Percentiles rank a stretch among this genome's conserved stretches.
These are phyloP conservation scores for Fusarium domesticum DNA, from an alignment of 2,329 filamentous ascomycete genomes.

Conservation along the genomic window DNA sequence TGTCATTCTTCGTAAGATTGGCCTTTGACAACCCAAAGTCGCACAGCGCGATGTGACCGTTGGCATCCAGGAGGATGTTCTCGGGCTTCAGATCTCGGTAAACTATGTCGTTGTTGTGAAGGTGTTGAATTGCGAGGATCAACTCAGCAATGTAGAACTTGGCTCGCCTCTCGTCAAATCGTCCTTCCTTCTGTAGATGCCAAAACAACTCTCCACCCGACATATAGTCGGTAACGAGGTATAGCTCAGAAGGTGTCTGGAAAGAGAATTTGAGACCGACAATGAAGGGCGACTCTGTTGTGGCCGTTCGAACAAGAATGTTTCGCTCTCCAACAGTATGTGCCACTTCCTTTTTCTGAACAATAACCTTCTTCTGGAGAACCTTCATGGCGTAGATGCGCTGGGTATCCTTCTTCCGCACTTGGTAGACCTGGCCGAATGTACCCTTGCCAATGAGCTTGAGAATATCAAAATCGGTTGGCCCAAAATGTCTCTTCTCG, in stretches of 20 bases:
- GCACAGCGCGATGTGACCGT: slow-evolving; percentile 95
- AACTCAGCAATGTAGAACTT: slow-evolving; percentile 99
- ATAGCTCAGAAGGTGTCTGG: slow-evolving; percentile 93
- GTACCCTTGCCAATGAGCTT: slow-evolving; percentile 97
- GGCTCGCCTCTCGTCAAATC: slow-evolving; percentile 89
- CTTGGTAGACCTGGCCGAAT: slow-evolving; percentile 97
- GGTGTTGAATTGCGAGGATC: slow-evolving; percentile 89
- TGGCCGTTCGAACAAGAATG: slow-evolving; percentile 93
- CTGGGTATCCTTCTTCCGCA: slow-evolving; percentile 92
- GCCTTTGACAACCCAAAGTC: slow-evolving; percentile 98
- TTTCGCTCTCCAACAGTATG: slow-evolving; percentile 97
- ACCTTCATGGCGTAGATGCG: slow-evolving; percentile 99
- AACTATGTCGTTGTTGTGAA: slow-evolving; percentile 96
- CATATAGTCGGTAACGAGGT: slow-evolving; percentile 99
- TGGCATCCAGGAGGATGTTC: slow-evolving; percentile 94
- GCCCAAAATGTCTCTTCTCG: slow-evolving; percentile 88
- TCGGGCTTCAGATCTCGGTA: slow-evolving; percentile 97
- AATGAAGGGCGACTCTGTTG: slow-evolving; percentile 94
- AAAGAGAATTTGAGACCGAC: slow-evolving; percentile 98
- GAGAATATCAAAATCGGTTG: slow-evolving; percentile 92
- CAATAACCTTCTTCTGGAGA: slow-evolving; percentile 98
- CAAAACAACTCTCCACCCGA: slow-evolving; percentile 97
- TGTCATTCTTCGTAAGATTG: slow-evolving; percentile 94
- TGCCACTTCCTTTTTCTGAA: slow-evolving; percentile 98
- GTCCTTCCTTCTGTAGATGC: slow-evolving; percentile 95